These are phyloP conservation scores for Shiraia sp. DNA, from an alignment of 2,329 filamentous ascomycete genomes.

Conservation along the genomic window DNA sequence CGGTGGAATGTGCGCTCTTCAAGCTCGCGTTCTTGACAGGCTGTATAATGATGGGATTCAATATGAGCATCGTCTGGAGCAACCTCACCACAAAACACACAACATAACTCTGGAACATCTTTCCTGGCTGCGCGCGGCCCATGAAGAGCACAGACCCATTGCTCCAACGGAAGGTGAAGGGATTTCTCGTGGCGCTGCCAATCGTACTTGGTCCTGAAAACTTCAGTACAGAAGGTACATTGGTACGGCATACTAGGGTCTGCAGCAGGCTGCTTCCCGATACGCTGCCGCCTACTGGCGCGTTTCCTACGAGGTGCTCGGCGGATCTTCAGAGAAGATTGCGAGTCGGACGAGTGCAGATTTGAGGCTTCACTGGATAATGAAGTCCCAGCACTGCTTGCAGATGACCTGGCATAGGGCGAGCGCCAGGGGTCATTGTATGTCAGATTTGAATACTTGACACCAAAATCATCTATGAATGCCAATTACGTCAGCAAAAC, in stretches of 20 bases:
- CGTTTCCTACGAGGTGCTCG: conserved; percentile 16
- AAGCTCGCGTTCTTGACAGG: conserved; percentile 23
- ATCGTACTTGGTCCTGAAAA: conserved; percentile 35
- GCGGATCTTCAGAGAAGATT: conserved; percentile 15
- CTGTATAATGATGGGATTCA: conserved; percentile 22
- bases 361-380: conserved; percentile 25
- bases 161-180: conserved; percentile 30
- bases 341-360: conserved; percentile 18
- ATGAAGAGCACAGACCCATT: conserved; percentile 29
- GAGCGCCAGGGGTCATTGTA: conserved; percentile 14
- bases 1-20: conserved; percentile 32
- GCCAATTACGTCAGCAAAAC: not conserved
- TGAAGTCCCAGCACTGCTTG: conserved; percentile 29
- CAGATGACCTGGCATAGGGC: conserved; percentile 18
- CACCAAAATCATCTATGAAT: conserved; percentile 1
- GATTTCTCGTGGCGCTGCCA: conserved; percentile 38
- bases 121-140: conserved; percentile 12
- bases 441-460: conserved; percentile 1
- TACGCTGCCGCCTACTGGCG: conserved; percentile 7
- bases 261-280: conserved; percentile 12
- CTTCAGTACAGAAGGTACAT: conserved; percentile 37
- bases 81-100: conserved; percentile 22
- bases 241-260: conserved; percentile 24
- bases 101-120: conserved; percentile 18
- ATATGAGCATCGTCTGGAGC: conserved; percentile 19